phyloP scores from a whole-genome alignment of 2,329 filamentous ascomycete genomes.

The Helminthosporium solani region DNA sequence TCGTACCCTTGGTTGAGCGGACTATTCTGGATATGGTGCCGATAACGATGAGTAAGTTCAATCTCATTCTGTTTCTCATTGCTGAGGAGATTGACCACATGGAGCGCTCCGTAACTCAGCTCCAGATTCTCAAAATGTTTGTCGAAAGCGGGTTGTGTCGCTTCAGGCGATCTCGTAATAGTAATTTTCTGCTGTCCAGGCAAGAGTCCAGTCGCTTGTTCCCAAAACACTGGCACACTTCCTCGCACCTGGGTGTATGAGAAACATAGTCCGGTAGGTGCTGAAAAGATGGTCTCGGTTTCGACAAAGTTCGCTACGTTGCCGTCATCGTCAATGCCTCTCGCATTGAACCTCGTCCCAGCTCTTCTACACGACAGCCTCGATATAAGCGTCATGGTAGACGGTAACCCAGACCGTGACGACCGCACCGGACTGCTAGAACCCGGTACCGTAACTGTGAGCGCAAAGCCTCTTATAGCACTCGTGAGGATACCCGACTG shows the following conservation, averaged over 20 bases:
- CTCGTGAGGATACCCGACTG: constrained; percentile 84
- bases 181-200: constrained; percentile 94
- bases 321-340: constrained; percentile 95
- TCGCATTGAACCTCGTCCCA: constrained; percentile 93
- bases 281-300: constrained; percentile 90
- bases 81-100: constrained; percentile 92
- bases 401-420: constrained; percentile 70
- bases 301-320: constrained; percentile 99
- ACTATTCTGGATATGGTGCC: constrained; percentile 72
- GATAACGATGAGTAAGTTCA: constrained; percentile 78
- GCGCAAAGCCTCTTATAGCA: constrained; percentile 89
- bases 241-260: constrained; percentile 93
- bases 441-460: constrained; percentile 81
- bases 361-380: constrained; percentile 86
- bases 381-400: constrained; percentile 85
- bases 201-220: constrained; percentile 82
- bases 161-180: constrained; percentile 83
- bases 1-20: constrained; percentile 65
- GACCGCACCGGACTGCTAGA: constrained; percentile 69
- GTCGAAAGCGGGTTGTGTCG: constrained; percentile 91
- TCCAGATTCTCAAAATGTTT: constrained; percentile 91
- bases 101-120: constrained; percentile 82
- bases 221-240: constrained; percentile 96
- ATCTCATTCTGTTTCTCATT: constrained; percentile 82
- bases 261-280: constrained; percentile 73